Evolutionary conservation across 2,329 filamentous ascomycete species (phyloP).

Genomic region (Helicocarpus griseus): DNA sequence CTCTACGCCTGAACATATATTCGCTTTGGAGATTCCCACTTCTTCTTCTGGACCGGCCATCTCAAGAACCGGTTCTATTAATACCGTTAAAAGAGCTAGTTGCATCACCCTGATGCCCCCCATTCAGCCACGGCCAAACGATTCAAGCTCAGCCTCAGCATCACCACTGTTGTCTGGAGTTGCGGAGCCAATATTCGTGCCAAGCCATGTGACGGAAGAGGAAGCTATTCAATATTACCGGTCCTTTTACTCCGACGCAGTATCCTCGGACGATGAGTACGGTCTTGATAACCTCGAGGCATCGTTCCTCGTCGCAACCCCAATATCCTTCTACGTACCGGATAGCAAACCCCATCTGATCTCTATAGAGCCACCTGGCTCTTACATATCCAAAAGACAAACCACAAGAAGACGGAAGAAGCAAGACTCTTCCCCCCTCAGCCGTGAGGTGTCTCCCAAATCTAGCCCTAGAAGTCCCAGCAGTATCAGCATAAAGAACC

Average conservation of each 20-base stretch:
- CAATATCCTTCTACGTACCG: slow-evolving; percentile 11
- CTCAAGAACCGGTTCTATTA: background rate
- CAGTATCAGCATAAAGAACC: background rate
- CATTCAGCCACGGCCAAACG: background rate
- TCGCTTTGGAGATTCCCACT: background rate
- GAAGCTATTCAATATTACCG: slow-evolving; percentile 1
- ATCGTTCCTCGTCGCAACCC: slow-evolving; percentile 12
- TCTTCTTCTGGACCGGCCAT: background rate
- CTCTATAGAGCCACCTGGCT: slow-evolving; percentile 8
- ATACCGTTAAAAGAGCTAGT: background rate
- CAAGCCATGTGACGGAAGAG: background rate
- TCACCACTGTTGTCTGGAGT: background rate
- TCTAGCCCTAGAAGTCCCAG: background rate
- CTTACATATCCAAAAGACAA: slow-evolving; percentile 1
- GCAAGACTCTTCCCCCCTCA: background rate
- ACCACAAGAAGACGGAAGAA: slow-evolving; percentile 8
- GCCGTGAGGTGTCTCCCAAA: background rate
- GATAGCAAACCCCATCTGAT: slow-evolving; percentile 12
- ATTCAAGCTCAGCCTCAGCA: background rate
- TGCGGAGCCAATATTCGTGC: background rate
- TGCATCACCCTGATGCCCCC: slow-evolving; percentile 1
- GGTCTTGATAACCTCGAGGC: slow-evolving; percentile 3
- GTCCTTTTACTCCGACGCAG: slow-evolving; percentile 11
- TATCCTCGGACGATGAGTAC: slow-evolving; percentile 12
- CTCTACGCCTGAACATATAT: background rate